A percentile compares a stretch with the other conserved stretches of the same genome.
Conservation (phyloP, 352 stramenopile species). For the Pythium oligandrum region DNA sequence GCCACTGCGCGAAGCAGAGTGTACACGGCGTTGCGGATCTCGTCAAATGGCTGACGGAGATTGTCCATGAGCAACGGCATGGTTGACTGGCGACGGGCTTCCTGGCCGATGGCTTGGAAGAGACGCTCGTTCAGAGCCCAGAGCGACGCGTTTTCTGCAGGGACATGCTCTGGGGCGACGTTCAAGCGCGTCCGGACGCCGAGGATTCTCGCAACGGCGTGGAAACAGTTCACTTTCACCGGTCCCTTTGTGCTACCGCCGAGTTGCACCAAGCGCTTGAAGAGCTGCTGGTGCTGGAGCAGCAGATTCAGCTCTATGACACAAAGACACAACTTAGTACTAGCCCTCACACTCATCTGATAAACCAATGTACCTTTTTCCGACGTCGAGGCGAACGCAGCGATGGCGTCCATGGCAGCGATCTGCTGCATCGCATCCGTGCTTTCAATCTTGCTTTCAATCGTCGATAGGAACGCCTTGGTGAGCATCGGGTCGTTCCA, state of each 20-base stretch:
- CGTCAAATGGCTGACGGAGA: constrained; percentile 82
- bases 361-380: constrained; percentile 49
- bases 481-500: constrained; percentile 70
- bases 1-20: constrained; percentile 73
- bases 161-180: constrained; percentile 25
- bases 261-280: constrained; percentile 49
- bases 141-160: constrained; percentile 49
- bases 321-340: not conserved
- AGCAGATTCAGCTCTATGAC: constrained; percentile 59
- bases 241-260: constrained; percentile 60
- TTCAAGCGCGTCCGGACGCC: constrained; percentile 38
- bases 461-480: constrained; percentile 71
- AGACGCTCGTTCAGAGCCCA: constrained; percentile 65
- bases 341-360: too few species aligned
- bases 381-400: constrained; percentile 72
- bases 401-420: constrained; percentile 78
- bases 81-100: constrained; percentile 45
- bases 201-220: constrained; percentile 59
- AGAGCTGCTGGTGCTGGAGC: constrained; percentile 64
- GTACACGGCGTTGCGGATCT: constrained; percentile 73
- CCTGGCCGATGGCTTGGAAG: constrained; percentile 56
- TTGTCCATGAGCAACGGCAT: constrained; percentile 68
- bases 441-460: constrained; percentile 66
- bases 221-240: constrained; percentile 73
- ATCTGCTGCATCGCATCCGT: constrained; percentile 67